These are phyloP conservation scores for Cucurbita pepo DNA, from an alignment of 306 rosid species.

Conservation along the genomic window DNA sequence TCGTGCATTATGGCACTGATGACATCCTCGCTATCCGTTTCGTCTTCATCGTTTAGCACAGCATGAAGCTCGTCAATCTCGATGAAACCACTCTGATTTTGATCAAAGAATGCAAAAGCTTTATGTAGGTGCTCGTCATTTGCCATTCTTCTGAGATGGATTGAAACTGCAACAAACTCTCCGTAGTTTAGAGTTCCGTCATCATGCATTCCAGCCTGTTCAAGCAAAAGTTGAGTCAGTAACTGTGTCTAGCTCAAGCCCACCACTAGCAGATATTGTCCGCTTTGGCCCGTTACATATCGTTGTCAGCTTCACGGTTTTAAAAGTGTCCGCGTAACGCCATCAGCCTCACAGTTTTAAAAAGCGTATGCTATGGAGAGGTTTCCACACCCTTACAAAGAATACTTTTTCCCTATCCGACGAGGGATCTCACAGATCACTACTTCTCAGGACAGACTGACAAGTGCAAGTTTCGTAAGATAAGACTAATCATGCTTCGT, in stretches of 20 bases:
- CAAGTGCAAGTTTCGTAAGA: neutral
- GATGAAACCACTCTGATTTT: constrained; percentile 46
- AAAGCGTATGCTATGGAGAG: too few species aligned
- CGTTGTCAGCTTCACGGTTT: too few species aligned
- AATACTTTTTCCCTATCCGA: too few species aligned
- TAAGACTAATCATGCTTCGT: neutral
- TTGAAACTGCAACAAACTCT: constrained; percentile 69
- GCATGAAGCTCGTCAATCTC: constrained; percentile 68
- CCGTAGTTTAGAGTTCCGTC: constrained; percentile 76
- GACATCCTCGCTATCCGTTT: constrained; percentile 54
- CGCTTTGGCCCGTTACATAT: too few species aligned
- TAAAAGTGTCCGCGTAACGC: too few species aligned
- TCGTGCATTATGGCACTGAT: constrained; percentile 72
- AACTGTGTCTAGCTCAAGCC: neutral
- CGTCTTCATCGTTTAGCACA: constrained; percentile 52
- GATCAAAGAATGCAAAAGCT: constrained; percentile 72
- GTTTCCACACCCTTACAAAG: too few species aligned
- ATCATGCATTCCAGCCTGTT: constrained; percentile 62
- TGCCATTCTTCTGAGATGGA: constrained; percentile 63
- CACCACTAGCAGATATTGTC: too few species aligned
- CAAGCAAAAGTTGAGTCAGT: neutral
- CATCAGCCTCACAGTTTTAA: too few species aligned
- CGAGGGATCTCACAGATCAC: neutral
- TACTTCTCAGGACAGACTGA: neutral
- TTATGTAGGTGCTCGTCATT: constrained; percentile 73